Conservation (phyloP, 345 rosid genomes). For the Pelargonium nanum region DNA sequence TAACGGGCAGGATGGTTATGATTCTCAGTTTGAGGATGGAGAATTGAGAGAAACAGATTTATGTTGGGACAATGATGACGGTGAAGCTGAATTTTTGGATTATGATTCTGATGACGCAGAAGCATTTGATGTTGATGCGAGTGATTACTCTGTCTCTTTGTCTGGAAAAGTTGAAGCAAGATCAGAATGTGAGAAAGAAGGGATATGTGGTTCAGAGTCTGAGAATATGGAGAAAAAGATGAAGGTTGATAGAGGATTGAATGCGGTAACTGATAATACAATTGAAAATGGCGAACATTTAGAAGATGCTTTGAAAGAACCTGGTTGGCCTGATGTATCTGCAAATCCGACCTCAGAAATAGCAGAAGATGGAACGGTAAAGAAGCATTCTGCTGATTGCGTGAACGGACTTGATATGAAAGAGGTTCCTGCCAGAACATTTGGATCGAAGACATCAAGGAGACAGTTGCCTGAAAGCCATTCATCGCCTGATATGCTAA, state of each 20-base stretch:
- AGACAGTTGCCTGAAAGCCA: slow-evolving; percentile 19
- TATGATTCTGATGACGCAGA: slow-evolving; percentile 32
- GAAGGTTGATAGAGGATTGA: slow-evolving; percentile 10
- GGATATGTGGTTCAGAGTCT: slow-evolving; percentile 18
- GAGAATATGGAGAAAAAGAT: slow-evolving; percentile 25
- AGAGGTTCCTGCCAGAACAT: slow-evolving; percentile 17
- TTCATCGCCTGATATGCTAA: slow-evolving; percentile 9
- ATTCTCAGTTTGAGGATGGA: slow-evolving; percentile 57
- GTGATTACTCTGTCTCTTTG: not conserved
- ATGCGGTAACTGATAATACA: not conserved
- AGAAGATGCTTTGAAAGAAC: not conserved
- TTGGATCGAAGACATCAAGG: slow-evolving; percentile 14
- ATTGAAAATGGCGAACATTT: not conserved
- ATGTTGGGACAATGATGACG: slow-evolving; percentile 28
- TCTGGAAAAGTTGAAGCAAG: not conserved
- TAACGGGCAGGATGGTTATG: slow-evolving; percentile 33
- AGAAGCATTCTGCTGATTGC: slow-evolving; percentile 18
- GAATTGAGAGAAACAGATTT: slow-evolving; percentile 44
- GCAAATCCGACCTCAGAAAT: slow-evolving; percentile 11
- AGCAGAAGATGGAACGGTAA: slow-evolving; percentile 20
- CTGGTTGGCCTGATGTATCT: not conserved
- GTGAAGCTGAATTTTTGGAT: slow-evolving; percentile 37
- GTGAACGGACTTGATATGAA: slow-evolving; percentile 16
- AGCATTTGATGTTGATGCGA: not conserved
- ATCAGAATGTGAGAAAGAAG: slow-evolving; percentile 29